Evolutionary conservation across 1,284 basidiomycete genomes (phyloP).

Genomic region (Gomphus bonarii): DNA sequence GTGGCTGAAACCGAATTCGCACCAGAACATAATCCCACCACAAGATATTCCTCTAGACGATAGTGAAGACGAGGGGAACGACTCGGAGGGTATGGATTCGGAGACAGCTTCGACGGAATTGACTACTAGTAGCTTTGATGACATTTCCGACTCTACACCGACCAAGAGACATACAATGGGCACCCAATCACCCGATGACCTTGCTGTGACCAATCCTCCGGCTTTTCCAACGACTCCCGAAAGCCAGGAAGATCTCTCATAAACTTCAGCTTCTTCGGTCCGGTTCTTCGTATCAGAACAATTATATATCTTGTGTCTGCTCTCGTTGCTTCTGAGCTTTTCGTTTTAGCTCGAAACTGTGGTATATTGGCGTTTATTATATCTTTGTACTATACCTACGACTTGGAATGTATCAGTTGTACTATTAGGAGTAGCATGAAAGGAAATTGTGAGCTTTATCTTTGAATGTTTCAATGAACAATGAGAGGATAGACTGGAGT

Average conservation of each 20-base stretch:
- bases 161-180: too few species aligned
- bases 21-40: neutral
- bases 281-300: neutral
- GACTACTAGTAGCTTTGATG: neutral
- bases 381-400: neutral
- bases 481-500: too few species aligned
- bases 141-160: too few species aligned
- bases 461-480: too few species aligned
- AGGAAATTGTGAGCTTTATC: too few species aligned
- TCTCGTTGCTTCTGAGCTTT: neutral
- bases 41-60: neutral
- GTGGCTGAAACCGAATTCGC: constrained; percentile 31
- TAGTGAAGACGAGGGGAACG: neutral
- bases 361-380: neutral
- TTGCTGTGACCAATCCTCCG: too few species aligned
- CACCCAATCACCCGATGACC: too few species aligned
- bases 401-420: neutral
- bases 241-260: neutral
- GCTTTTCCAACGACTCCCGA: neutral
- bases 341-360: neutral
- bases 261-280: neutral
- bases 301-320: neutral
- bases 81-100: neutral
- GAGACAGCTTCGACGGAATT: neutral
- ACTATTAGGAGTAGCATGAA: too few species aligned